Conservation (phyloP, 139 green algal species). For the Chlorella sp. region DNA sequence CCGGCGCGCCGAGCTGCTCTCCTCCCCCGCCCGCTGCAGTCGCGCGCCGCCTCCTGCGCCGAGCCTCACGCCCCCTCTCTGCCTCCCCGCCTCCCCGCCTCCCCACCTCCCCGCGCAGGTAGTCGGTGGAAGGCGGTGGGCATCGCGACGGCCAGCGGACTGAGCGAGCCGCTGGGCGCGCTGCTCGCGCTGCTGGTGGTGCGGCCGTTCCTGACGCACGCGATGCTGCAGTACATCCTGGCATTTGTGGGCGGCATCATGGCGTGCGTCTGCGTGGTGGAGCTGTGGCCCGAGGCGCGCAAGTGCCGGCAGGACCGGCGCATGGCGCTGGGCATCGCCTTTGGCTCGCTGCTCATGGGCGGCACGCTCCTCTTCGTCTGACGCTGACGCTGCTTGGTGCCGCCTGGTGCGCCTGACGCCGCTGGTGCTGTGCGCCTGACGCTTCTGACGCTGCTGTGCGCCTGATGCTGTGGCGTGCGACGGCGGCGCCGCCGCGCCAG, state of each 20-base stretch:
- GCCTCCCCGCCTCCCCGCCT: no score
- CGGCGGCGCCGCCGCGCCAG: no score
- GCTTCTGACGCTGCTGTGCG: no score
- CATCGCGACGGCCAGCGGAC: conserved; percentile 71
- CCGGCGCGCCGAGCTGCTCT: no score
- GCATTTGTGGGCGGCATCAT: conserved; percentile 88
- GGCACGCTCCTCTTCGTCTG: conserved; percentile 62
- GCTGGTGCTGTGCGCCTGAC: no score
- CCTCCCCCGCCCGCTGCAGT: no score
- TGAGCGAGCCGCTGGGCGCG: conserved; percentile 85
- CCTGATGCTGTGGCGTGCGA: no score
- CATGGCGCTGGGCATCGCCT: conserved; percentile 57
- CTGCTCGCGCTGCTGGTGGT: conserved; percentile 74
- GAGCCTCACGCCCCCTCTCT: no score
- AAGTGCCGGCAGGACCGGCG: conserved; percentile 67
- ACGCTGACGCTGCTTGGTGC: no score
- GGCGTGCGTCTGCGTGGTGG: conserved; percentile 79
- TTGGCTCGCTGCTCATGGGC: conserved; percentile 72
- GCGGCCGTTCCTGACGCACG: conserved; percentile 61
- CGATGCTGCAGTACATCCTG: conserved; percentile 74
- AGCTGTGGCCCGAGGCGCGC: conserved; percentile 85
- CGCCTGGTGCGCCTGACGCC: no score
- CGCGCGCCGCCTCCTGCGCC: no score
- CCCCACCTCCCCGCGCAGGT: conserved; percentile 29
- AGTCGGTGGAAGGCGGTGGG: conserved; percentile 72